Percentiles rank a stretch among this genome's conserved stretches.
phyloP scores from a whole-genome alignment of 192 early-diverging fungal species.

The Coemansia sp. region DNA sequence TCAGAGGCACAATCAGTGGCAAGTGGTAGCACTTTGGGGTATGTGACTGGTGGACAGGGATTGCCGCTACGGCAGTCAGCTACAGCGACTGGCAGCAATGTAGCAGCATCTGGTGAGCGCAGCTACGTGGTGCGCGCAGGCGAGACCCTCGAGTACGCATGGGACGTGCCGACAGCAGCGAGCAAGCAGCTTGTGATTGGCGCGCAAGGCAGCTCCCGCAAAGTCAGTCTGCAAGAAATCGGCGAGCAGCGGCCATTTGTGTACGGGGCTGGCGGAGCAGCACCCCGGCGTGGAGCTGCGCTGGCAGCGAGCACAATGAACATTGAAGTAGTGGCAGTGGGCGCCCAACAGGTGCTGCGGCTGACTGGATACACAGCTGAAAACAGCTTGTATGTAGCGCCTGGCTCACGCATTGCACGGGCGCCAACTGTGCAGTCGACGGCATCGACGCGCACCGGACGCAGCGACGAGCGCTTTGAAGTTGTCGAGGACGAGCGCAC shows the following conservation, averaged over 20 bases:
- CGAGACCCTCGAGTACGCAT: constrained; percentile 75
- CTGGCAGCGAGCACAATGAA: constrained; percentile 55
- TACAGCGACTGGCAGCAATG: not conserved
- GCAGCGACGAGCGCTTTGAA: constrained; percentile 34
- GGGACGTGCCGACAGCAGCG: constrained; percentile 81
- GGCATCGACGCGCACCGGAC: constrained; percentile 2
- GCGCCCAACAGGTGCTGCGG: constrained; percentile 66
- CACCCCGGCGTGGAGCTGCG: not conserved
- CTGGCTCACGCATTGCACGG: constrained; percentile 12
- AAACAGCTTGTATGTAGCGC: constrained; percentile 61
- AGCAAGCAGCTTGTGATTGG: constrained; percentile 74
- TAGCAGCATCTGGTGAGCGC: constrained; percentile 10
- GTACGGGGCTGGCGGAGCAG: constrained; percentile 57
- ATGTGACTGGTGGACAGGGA: not conserved
- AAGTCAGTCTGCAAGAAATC: constrained; percentile 86
- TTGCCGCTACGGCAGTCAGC: not conserved
- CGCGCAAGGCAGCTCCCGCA: constrained; percentile 72
- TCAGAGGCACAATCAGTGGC: not conserved
- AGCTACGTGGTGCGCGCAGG: constrained; percentile 30
- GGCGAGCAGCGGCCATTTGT: constrained; percentile 83
- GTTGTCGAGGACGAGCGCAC: constrained; percentile 38
- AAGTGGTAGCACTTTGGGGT: not conserved
- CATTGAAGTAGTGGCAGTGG: constrained; percentile 74
- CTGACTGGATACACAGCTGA: constrained; percentile 67
- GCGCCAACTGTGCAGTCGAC: constrained; percentile 24